Base-by-base conservation (phyloP, 345 rosid genomes). In the Dipteronia dyeriana region DNA sequence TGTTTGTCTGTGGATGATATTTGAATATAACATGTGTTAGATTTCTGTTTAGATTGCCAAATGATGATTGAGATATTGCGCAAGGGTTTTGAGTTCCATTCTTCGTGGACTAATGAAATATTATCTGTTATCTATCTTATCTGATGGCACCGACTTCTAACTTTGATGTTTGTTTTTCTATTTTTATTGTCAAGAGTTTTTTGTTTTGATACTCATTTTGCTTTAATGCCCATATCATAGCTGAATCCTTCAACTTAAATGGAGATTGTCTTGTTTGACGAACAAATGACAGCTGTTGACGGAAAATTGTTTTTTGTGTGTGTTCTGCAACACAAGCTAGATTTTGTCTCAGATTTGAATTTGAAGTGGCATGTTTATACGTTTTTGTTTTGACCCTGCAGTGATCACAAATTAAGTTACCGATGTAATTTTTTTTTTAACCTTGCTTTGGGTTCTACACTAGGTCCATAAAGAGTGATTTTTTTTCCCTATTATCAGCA, bases 51-150 rank as follows among this genome's bases (percentile, higher is more conserved):
- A 12, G 2, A 26, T 69, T 64, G 80, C 80, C 71, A 73, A 38
- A 31, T 78, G 84, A 78, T 78, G 82, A 66, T 72, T 34, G 75
- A 79, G 82, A 72, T 29, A 34, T 84, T 71, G 72, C 23, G 61
- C 76, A 71, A 68, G 84, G 80, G 84, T 66, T 80, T 80, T 78
- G 80, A 80, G 60, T 75, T 78, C 79, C 73, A 19, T 25, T 78
- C 6, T 60, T 67, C 8, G 20, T 78, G 86, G 76, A 39, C 43
- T n/a, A 25, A 64, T 73, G 77, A 78, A 61, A 75, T 67, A 29
- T 23, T 31, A 41, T 47, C 3, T 29, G 0, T 19, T 41, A 31
- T 49, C 5, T 51, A 47, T 73, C 59, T 71, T 71, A 49, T 73
- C 79, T 81, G 76, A 76, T 84, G 72, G 76, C 41, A 59, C 20